Conservation (phyloP, 495 filamentous ascomycete species). For the Tuber magnatum region DNA sequence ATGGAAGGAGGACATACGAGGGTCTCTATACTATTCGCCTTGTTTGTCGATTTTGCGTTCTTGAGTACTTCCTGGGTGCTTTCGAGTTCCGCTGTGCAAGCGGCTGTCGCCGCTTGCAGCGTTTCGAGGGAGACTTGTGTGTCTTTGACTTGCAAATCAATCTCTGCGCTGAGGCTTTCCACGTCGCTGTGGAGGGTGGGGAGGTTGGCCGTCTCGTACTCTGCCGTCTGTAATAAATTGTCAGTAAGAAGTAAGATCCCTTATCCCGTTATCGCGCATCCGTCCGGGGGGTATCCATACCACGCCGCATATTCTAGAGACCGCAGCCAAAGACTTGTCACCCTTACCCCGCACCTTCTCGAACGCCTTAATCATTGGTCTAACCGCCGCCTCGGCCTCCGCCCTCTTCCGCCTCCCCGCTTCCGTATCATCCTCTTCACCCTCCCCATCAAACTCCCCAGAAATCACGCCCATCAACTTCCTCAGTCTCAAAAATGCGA, state of each 20-base stretch:
- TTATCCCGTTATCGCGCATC: not conserved
- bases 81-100: constrained; percentile 15
- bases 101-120: constrained; percentile 14
- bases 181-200: constrained; percentile 19
- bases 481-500: constrained; percentile 29
- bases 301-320: constrained; percentile 23
- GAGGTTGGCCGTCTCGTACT: constrained; percentile 15
- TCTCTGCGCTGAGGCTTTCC: constrained; percentile 19
- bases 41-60: constrained; percentile 19
- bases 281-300: constrained; percentile 9
- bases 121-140: constrained; percentile 8
- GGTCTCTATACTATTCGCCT: constrained; percentile 29
- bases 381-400: constrained; percentile 24
- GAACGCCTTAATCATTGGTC: constrained; percentile 32
- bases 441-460: constrained; percentile 22
- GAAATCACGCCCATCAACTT: constrained; percentile 25
- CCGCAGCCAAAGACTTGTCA: constrained; percentile 16
- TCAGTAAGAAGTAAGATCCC: not conserved
- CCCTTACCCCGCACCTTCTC: constrained; percentile 26
- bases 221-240: constrained; percentile 9
- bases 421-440: constrained; percentile 12
- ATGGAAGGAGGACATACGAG: constrained; percentile 16
- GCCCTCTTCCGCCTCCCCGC: constrained; percentile 15
- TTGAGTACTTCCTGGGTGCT: constrained; percentile 19
- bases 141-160: constrained; percentile 10